Evolutionary conservation across 371 early-diverging fungal genomes (phyloP).

Genomic region (Zancudomyces culisetae): DNA sequence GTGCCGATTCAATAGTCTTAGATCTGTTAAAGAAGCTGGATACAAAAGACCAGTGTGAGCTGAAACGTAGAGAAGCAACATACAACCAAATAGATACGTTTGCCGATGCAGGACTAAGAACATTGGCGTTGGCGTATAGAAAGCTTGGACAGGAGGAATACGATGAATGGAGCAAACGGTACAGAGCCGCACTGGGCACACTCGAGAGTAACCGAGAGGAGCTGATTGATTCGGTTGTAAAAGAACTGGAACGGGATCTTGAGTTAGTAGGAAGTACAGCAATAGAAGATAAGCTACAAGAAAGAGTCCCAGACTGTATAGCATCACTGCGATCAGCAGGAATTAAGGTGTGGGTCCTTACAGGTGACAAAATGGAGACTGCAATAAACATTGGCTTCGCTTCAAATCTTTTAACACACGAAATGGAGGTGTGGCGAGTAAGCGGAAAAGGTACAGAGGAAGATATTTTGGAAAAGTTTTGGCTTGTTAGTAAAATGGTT

Average conservation of each 20-base stretch:
- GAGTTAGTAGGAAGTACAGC: slow-evolving; percentile 85
- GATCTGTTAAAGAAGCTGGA: slow-evolving; percentile 11
- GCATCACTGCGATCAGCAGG: slow-evolving; percentile 69
- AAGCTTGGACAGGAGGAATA: slow-evolving; percentile 41
- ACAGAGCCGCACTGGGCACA: slow-evolving; percentile 44
- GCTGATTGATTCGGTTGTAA: slow-evolving; percentile 46
- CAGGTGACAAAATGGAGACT: slow-evolving; percentile 98
- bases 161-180: slow-evolving; percentile 41
- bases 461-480: slow-evolving; percentile 26
- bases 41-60: slow-evolving; percentile 10
- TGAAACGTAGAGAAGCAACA: slow-evolving; percentile 30
- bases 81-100: slow-evolving; percentile 45
- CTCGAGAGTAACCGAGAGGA: slow-evolving; percentile 49
- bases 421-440: slow-evolving; percentile 52
- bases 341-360: slow-evolving; percentile 97
- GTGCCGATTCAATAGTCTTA: slow-evolving; percentile 89
- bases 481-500: slow-evolving; percentile 24
- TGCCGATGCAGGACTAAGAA: slow-evolving; percentile 72
- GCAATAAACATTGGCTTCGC: slow-evolving; percentile 96
- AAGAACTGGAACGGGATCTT: slow-evolving; percentile 60
- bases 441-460: slow-evolving; percentile 28
- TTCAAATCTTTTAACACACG: slow-evolving; percentile 52
- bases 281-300: slow-evolving; percentile 96
- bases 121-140: slow-evolving; percentile 68
- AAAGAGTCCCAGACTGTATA: slow-evolving; percentile 86